These are phyloP conservation scores for Neostapfia colusana DNA, from an alignment of 176 grass and related monocot species.

Conservation along the genomic window DNA sequence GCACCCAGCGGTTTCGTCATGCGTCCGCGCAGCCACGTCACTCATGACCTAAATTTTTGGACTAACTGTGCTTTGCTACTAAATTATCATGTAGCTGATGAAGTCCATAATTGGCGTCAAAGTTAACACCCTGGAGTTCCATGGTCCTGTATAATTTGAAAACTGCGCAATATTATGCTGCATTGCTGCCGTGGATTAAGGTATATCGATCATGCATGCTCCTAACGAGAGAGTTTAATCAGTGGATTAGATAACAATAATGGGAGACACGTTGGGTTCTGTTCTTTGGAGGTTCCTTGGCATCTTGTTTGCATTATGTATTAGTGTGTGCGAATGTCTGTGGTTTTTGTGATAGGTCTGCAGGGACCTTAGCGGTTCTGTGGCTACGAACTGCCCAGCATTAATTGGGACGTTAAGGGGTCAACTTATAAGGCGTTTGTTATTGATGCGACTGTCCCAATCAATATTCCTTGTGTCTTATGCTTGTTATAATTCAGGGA, in stretches of 20 bases:
- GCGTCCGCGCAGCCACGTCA: conserved; percentile 18
- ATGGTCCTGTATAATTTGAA: background rate
- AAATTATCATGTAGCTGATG: background rate
- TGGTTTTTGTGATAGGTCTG: background rate
- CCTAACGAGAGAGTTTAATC: background rate
- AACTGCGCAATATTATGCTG: background rate
- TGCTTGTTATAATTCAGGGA: conserved; percentile 12
- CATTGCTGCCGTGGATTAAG: conserved; percentile 10
- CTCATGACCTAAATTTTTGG: background rate
- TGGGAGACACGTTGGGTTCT: background rate
- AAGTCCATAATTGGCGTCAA: conserved; percentile 9
- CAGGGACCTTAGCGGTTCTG: background rate
- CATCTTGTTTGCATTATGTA: background rate
- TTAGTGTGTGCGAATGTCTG: background rate
- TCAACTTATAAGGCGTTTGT: background rate
- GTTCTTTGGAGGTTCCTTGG: background rate
- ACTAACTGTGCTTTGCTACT: background rate
- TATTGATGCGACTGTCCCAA: background rate
- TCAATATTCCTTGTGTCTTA: conserved; percentile 18
- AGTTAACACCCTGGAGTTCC: conserved; percentile 31
- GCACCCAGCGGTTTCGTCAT: background rate
- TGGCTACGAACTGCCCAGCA: background rate
- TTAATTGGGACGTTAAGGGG: conserved; percentile 30
- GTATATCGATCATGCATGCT: background rate
- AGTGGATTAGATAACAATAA: background rate